Percentiles rank a stretch among this genome's conserved stretches.
phyloP scores from a whole-genome alignment of 2,329 filamentous ascomycete species.

The Fusarium sp. region DNA sequence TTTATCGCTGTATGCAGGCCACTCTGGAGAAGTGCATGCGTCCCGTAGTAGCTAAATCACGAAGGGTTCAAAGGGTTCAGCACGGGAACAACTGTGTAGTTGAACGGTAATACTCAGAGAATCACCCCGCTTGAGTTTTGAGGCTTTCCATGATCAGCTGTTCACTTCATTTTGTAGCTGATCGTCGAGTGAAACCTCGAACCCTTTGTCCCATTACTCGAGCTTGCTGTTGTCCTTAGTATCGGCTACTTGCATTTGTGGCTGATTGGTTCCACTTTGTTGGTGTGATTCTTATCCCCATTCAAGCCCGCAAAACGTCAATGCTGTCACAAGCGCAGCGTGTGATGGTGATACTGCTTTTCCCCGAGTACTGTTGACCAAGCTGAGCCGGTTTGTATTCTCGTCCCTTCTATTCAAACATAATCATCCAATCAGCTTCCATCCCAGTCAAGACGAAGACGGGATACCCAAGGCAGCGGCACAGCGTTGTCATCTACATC shows the following conservation, averaged over 20 bases:
- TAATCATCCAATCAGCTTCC: conserved; percentile 21
- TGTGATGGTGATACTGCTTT: conserved; percentile 15
- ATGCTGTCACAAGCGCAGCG: conserved; percentile 10
- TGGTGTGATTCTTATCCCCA: conserved; percentile 12
- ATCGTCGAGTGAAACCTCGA: not conserved
- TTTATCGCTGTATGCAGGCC: not conserved
- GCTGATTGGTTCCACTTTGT: conserved; percentile 26
- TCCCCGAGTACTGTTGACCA: not conserved
- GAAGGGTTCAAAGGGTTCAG: not conserved
- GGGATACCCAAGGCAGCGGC: conserved; percentile 35
- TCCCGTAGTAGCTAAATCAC: not conserved
- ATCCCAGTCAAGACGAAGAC: conserved; percentile 3
- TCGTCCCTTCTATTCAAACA: conserved; percentile 20
- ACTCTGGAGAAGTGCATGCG: not conserved
- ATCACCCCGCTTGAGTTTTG: conserved; percentile 8
- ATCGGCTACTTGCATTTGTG: conserved; percentile 23
- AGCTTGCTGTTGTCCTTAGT: not conserved
- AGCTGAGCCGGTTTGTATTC: conserved; percentile 6
- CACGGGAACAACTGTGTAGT: not conserved
- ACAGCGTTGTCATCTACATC: conserved; percentile 16
- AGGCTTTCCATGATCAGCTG: conserved; percentile 7
- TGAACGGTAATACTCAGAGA: not conserved
- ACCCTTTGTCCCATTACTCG: not conserved
- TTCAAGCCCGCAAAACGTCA: not conserved
- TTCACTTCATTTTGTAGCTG: not conserved